Conservation (phyloP, 805 yeast species). For the Komagataella ulmi region DNA sequence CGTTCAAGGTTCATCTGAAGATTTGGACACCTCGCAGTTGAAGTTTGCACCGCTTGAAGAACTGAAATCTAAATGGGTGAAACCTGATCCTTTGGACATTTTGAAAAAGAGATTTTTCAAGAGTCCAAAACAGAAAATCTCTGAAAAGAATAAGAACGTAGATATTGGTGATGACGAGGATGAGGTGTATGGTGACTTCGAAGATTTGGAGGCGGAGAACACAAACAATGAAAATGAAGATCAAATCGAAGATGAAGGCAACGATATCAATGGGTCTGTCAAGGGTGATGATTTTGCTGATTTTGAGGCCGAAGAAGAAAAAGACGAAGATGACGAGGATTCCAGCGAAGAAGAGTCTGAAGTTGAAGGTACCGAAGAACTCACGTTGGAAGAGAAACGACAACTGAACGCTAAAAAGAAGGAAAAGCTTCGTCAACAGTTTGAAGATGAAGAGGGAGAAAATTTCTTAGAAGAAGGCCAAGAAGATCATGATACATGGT, state of each 20-base stretch:
- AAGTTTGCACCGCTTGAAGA: conserved; percentile 25
- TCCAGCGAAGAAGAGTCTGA: conserved; percentile 28
- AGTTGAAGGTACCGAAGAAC: conserved; percentile 22
- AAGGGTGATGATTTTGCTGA: conserved; percentile 36
- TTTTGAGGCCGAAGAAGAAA: conserved; percentile 37
- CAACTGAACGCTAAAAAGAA: conserved; percentile 78
- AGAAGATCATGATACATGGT: conserved; percentile 91
- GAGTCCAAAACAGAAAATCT: conserved; percentile 30
- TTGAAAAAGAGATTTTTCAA: conserved; percentile 2
- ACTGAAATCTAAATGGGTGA: conserved; percentile 30
- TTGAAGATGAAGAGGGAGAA: conserved; percentile 60
- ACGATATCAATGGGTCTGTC: conserved; percentile 22
- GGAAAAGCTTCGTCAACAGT: conserved; percentile 77
- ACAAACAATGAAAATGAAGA: conserved; percentile 7
- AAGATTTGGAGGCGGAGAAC: conserved; percentile 13
- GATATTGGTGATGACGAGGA: conserved; percentile 30
- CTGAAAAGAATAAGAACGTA: conserved; percentile 12
- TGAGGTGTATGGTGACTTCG: conserved; percentile 33
- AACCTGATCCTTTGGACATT: background rate
- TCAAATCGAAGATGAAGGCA: conserved; percentile 14
- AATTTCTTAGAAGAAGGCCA: conserved; percentile 58
- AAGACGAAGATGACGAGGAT: conserved; percentile 21
- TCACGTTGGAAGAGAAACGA: conserved; percentile 64
- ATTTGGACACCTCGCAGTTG: conserved; percentile 25
- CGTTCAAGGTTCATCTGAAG: conserved; percentile 15